Evolutionary conservation across 192 early-diverging fungal genomes (phyloP).

Genomic region (Mortierella claussenii): DNA sequence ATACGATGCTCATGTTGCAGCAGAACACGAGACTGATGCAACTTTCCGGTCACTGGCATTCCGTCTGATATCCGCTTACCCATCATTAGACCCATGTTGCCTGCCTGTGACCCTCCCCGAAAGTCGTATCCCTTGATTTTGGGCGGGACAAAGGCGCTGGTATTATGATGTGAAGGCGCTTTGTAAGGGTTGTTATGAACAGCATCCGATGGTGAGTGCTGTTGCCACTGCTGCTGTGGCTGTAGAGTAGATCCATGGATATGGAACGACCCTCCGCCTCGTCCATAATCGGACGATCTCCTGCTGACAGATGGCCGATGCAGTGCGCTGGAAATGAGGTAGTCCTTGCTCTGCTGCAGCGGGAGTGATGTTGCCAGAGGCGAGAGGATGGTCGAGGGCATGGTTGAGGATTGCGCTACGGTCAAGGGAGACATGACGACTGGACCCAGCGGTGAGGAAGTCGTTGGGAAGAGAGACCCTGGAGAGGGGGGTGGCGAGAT

Average conservation of each 20-base stretch:
- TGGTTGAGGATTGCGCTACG: too few relatives aligned
- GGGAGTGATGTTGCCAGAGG: background rate
- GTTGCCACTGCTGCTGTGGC: background rate
- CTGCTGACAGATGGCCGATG: background rate
- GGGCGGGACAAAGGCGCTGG: constrained; percentile 32
- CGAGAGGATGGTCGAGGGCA: background rate
- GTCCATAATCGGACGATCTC: background rate
- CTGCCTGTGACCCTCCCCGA: constrained; percentile 33
- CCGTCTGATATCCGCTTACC: constrained; percentile 44
- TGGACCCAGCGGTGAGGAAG: background rate
- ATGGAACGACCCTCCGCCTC: background rate
- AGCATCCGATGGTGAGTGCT: background rate
- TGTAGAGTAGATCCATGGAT: background rate
- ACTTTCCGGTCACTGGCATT: constrained; percentile 20
- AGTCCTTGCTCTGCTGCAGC: background rate
- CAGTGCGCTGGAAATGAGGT: background rate
- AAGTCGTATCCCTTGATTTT: constrained; percentile 35
- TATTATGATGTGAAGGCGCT: constrained; percentile 27
- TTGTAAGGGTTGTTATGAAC: constrained; percentile 33
- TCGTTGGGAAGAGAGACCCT: background rate
- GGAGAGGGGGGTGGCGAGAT: background rate
- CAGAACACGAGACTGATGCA: constrained; percentile 33
- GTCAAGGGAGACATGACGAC: background rate
- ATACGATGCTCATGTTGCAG: constrained; percentile 47
- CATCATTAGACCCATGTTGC: constrained; percentile 36